Evolutionary conservation across 371 early-diverging fungal species (phyloP).

Genomic region (Mucor circinelloides): DNA sequence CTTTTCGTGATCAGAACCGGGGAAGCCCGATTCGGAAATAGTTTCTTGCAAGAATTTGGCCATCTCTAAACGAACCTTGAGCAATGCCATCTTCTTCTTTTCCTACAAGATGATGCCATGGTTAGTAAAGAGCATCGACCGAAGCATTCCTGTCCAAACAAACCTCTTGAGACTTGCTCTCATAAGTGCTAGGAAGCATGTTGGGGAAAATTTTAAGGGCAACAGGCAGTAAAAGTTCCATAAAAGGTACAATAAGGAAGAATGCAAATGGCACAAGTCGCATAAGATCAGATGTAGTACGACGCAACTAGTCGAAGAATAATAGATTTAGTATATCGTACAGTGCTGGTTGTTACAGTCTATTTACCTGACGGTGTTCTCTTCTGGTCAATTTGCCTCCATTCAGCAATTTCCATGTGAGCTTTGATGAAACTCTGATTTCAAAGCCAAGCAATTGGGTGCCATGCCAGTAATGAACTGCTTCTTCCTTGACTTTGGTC

Average conservation of each 20-base stretch:
- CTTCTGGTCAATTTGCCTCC: constrained; percentile 86
- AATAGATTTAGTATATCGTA: neutral
- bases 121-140: neutral
- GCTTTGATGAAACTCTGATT: constrained; percentile 81
- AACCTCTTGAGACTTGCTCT: constrained; percentile 82
- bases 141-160: neutral
- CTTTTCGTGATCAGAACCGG: constrained; percentile 58
- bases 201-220: constrained; percentile 94
- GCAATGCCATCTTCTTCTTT: constrained; percentile 86
- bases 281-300: constrained; percentile 87
- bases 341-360: neutral
- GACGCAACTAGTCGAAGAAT: constrained; percentile 57
- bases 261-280: constrained; percentile 93
- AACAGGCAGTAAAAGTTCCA: constrained; percentile 92
- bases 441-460: constrained; percentile 91
- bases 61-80: constrained; percentile 92
- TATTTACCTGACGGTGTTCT: constrained; percentile 83
- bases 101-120: constrained; percentile 57
- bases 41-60: constrained; percentile 94
- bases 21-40: constrained; percentile 82
- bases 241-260: constrained; percentile 92
- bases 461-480: constrained; percentile 94
- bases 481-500: constrained; percentile 88
- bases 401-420: constrained; percentile 74
- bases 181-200: constrained; percentile 96